Percentiles rank a stretch among this genome's conserved stretches.
Evolutionary conservation across 768 basidiomycete species (phyloP).

Genomic region (Boletus huronensis): DNA sequence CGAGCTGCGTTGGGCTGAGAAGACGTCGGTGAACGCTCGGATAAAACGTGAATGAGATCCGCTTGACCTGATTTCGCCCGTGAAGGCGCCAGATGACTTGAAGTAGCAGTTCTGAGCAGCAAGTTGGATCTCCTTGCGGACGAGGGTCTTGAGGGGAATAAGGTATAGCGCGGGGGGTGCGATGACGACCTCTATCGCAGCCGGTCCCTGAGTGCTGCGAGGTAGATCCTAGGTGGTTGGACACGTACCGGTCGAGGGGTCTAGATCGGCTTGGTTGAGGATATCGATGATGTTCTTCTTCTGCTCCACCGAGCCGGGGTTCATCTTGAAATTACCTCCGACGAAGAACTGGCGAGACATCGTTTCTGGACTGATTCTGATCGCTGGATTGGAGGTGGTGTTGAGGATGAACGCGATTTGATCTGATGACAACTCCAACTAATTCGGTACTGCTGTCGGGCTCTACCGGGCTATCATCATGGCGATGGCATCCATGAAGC

Average conservation of each 20-base stretch:
- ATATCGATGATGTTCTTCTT: constrained; percentile 62
- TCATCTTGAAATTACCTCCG: constrained; percentile 99
- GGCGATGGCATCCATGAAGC: too few relatives aligned
- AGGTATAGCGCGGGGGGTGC: constrained; percentile 90
- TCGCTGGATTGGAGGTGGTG: not conserved
- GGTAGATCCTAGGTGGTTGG: not conserved
- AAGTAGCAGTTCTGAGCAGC: constrained; percentile 91
- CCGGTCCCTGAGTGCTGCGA: constrained; percentile 9
- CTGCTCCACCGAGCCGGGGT: constrained; percentile 64
- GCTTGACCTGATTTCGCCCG: constrained; percentile 89
- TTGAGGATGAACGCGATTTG: not conserved
- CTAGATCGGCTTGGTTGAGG: constrained; percentile 78
- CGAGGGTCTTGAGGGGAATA: constrained; percentile 57
- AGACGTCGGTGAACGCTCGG: not conserved
- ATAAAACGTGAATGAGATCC: not conserved
- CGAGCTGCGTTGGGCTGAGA: constrained; percentile 74
- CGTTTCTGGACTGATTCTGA: constrained; percentile 3
- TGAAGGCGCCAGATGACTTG: constrained; percentile 85
- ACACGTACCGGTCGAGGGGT: constrained; percentile 66
- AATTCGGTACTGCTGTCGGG: constrained; percentile 2
- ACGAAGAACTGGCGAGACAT: constrained; percentile 90
- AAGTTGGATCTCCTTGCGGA: constrained; percentile 70
- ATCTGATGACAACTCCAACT: not conserved
- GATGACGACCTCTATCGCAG: constrained; percentile 78
- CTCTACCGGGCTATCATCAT: too few relatives aligned